Conservation (phyloP, 768 basidiomycete species). For the Exsudoporus frostii region DNA sequence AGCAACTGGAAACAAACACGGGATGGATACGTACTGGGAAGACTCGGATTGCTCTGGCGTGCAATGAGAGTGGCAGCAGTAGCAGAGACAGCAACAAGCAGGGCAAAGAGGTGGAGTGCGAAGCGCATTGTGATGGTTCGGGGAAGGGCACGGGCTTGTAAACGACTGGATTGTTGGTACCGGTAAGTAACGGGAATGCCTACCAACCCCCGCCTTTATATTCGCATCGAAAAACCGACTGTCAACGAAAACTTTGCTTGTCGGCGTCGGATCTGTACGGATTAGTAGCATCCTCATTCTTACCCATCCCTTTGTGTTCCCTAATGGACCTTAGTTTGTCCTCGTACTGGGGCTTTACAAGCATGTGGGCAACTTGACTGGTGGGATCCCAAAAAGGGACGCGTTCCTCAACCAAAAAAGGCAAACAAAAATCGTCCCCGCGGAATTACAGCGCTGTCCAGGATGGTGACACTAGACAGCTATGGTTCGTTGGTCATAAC, state of each 20-base stretch:
- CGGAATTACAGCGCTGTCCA: background rate
- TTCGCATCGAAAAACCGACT: background rate
- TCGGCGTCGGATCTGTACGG: no score
- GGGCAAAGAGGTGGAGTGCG: slow-evolving; percentile 8
- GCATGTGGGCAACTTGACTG: no score
- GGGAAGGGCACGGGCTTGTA: background rate
- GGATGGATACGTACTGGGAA: slow-evolving; percentile 20
- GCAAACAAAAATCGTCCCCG: background rate
- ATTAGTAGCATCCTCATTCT: background rate
- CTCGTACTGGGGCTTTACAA: no score
- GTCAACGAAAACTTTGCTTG: background rate
- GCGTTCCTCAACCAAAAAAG: background rate
- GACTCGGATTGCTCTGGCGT: slow-evolving; percentile 20
- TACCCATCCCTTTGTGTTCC: background rate
- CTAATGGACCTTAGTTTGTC: background rate
- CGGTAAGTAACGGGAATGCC: no score
- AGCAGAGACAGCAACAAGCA: slow-evolving; percentile 11
- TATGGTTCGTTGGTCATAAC: no score
- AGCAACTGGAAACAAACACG: background rate
- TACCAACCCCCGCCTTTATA: background rate
- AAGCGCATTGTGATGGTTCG: slow-evolving; percentile 14
- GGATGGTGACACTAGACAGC: background rate
- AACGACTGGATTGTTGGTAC: background rate
- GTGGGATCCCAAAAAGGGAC: background rate
- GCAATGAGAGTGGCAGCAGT: slow-evolving; percentile 19